Conservation (phyloP, 2,329 filamentous ascomycete species). For the Aspergillus ustus region DNA sequence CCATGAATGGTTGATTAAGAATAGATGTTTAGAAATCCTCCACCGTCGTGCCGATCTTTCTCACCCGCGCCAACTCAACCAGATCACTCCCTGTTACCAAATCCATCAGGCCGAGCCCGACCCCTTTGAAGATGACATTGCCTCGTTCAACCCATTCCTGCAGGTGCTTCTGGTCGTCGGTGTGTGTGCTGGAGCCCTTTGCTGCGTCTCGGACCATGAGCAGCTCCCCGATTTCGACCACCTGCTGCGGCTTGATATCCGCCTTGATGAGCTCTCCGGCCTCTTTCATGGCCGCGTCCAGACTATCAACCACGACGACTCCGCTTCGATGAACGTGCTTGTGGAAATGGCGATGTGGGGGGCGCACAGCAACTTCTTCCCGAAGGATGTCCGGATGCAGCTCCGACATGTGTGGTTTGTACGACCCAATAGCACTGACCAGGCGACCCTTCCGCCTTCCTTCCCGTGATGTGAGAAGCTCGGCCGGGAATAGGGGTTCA, state of each 20-base stretch:
- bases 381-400: slow-evolving; percentile 76
- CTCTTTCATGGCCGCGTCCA: slow-evolving; percentile 79
- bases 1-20: slow-evolving; percentile 2
- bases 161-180: slow-evolving; percentile 48
- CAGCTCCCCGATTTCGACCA: slow-evolving; percentile 87
- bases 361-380: slow-evolving; percentile 59
- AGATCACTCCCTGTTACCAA: slow-evolving; percentile 65
- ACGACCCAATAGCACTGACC: slow-evolving; percentile 53
- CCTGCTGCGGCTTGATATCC: slow-evolving; percentile 70
- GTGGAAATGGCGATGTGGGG: slow-evolving; percentile 53
- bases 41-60: slow-evolving; percentile 57
- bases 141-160: slow-evolving; percentile 65
- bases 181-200: slow-evolving; percentile 30
- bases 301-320: slow-evolving; percentile 67
- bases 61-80: slow-evolving; percentile 59
- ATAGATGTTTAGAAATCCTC: slow-evolving; percentile 44
- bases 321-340: slow-evolving; percentile 61
- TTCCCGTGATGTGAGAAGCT: slow-evolving; percentile 68
- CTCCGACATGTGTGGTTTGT: slow-evolving; percentile 77
- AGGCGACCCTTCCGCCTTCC: slow-evolving; percentile 50
- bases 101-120: slow-evolving; percentile 72
- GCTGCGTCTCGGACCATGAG: slow-evolving; percentile 64
- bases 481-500: slow-evolving; percentile 73
- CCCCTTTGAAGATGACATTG: slow-evolving; percentile 72
- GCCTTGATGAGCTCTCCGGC: slow-evolving; percentile 86